Percentiles rank a stretch among this genome's conserved stretches.
These are phyloP conservation scores for Microbotryomycetes sp. DNA, from an alignment of 1,284 basidiomycete genomes.

Conservation along the genomic window DNA sequence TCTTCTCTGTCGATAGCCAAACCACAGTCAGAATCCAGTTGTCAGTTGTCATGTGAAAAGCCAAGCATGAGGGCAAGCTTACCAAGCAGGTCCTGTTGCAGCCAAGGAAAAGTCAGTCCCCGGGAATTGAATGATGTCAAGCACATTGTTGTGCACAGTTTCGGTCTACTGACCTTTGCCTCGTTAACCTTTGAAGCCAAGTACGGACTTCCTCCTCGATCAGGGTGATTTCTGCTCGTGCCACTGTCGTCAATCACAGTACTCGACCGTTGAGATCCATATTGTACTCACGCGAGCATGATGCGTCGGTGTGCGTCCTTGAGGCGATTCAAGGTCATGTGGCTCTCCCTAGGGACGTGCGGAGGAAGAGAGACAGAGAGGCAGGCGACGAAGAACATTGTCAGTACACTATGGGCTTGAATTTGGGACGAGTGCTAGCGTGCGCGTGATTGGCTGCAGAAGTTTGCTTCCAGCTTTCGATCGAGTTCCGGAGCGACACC, in stretches of 20 bases:
- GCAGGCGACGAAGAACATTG: not conserved
- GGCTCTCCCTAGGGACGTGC: slow-evolving; percentile 62
- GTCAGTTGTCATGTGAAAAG: too few species aligned
- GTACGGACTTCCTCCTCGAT: slow-evolving; percentile 91
- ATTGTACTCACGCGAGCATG: slow-evolving; percentile 59
- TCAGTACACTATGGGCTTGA: too few species aligned
- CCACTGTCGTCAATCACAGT: not conserved
- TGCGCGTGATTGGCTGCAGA: too few species aligned
- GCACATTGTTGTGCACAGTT: too few species aligned
- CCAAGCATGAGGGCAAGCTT: not conserved
- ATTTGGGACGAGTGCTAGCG: too few species aligned
- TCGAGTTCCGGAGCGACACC: too few species aligned
- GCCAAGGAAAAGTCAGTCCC: too few species aligned
- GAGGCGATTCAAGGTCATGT: slow-evolving; percentile 59
- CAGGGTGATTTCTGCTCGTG: slow-evolving; percentile 66
- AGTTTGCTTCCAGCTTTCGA: too few species aligned
- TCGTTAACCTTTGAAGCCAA: slow-evolving; percentile 97
- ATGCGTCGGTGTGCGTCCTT: slow-evolving; percentile 87
- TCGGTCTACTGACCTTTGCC: slow-evolving; percentile 44
- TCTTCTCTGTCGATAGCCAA: slow-evolving; percentile 21
- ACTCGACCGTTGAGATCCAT: not conserved
- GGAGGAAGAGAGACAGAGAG: too few species aligned
- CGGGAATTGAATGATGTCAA: too few species aligned
- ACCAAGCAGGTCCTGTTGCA: slow-evolving; percentile 27
- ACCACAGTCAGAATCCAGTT: not conserved